Percentiles rank a stretch among this genome's conserved stretches.
These are phyloP conservation scores for Fusarium sp. DNA, from an alignment of 2,329 filamentous ascomycete genomes.

Conservation along the genomic window DNA sequence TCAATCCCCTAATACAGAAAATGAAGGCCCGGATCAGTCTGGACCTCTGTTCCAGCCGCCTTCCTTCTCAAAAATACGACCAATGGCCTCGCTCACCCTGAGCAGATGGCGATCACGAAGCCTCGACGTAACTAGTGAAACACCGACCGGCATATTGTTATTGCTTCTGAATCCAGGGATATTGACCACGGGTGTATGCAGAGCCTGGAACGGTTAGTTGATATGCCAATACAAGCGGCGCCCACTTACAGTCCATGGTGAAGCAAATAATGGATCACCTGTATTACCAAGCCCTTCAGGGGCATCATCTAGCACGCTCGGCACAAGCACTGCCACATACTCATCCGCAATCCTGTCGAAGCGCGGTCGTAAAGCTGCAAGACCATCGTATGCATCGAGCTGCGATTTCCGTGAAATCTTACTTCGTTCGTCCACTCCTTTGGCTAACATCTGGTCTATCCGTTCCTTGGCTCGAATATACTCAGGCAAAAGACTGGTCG, in stretches of 20 bases:
- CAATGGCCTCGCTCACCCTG: slow-evolving; percentile 54
- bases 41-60: slow-evolving; percentile 37
- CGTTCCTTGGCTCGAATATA: slow-evolving; percentile 62
- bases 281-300: slow-evolving; percentile 65
- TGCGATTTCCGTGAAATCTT: slow-evolving; percentile 60
- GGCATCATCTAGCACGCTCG: slow-evolving; percentile 70
- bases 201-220: slow-evolving; percentile 44
- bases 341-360: slow-evolving; percentile 64
- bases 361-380: slow-evolving; percentile 65
- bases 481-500: slow-evolving; percentile 65
- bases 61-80: slow-evolving; percentile 49
- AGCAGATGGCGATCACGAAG: slow-evolving; percentile 61
- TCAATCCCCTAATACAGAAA: not conserved
- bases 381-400: slow-evolving; percentile 65
- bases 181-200: slow-evolving; percentile 73
- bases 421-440: slow-evolving; percentile 63
- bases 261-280: slow-evolving; percentile 65
- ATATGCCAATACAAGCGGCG: slow-evolving; percentile 45
- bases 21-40: no score
- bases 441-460: slow-evolving; percentile 59
- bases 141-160: slow-evolving; percentile 66
- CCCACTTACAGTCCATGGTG: slow-evolving; percentile 64
- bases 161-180: slow-evolving; percentile 70
- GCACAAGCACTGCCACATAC: slow-evolving; percentile 69
- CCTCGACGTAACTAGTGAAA: slow-evolving; percentile 63